Base-by-base conservation (phyloP, 768 basidiomycete genomes). In the Tylopilus felleus region DNA sequence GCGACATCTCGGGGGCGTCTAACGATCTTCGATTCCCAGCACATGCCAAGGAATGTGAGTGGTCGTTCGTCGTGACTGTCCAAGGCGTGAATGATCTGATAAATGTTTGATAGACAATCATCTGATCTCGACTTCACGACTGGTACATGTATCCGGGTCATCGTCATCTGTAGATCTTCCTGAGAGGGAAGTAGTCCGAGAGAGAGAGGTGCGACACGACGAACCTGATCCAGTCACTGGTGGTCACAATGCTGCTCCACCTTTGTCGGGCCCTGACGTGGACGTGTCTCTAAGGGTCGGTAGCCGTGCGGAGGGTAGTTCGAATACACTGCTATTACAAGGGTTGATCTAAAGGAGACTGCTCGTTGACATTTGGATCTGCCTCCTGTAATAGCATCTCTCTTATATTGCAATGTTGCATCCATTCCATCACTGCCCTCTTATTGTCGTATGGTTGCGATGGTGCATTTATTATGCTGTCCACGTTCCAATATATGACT, bases 41-140 rank as follows among this genome's bases (percentile, higher is more conserved):
- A 4, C 90, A 92, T 65, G 86, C 88, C 9, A 82, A 74, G 70
- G 88, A 90, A 71, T 91, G 90, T 90, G 63, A 69, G 85, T 71
- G 33, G 28, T 33, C 39, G 35, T 28, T 10, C 53, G 42, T 36
- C 25, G 19, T 55, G 51, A 53, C 22, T 23, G 28, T 33, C 27
- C 54, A n/a, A n/a, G 4, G 9, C 25, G 28, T 2, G 39, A 21
- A 13, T 9, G 42, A 46, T 40, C 47, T 61, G 49, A 58, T 54
- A 8, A 17, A 19, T 47, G 28, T 31, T 49, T 61, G 48, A 57
- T 47, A 78, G 77, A 72, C 58, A 78, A 77, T 58, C 76, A 77
- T 51, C 58, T 77, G 60, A 61, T 73, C 17, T 56, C 61, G 12
- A 43, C 38, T 40, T 29, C 52, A 28, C 51, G 51, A 27, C 41